phyloP scores from a whole-genome alignment of 495 filamentous ascomycete genomes.

The Friedmanniomyces endolithicus region DNA sequence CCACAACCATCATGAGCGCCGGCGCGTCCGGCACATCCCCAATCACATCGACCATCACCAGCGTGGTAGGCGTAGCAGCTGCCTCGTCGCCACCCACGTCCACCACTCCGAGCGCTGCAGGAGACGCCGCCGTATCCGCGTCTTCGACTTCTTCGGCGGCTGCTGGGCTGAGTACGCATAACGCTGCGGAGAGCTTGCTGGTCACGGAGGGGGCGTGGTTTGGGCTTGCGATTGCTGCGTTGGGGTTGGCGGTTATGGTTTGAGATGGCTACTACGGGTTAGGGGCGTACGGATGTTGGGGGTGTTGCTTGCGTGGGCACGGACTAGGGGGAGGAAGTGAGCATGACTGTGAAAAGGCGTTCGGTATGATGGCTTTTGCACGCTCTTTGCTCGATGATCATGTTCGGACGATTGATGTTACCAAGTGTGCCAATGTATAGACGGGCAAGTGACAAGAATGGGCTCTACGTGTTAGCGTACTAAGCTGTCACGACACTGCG shows the following conservation, averaged over 20 bases:
- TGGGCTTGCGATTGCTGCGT: conserved; percentile 1
- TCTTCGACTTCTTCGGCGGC: neutral
- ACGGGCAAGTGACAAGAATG: too few relatives aligned
- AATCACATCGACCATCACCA: neutral
- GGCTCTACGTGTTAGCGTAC: too few relatives aligned
- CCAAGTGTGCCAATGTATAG: neutral
- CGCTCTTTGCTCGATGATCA: neutral
- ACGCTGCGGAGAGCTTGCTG: neutral
- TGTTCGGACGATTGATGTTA: neutral
- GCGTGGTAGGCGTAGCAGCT: neutral
- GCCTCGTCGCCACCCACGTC: neutral
- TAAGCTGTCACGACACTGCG: too few relatives aligned
- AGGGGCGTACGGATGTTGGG: neutral
- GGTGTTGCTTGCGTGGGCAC: neutral
- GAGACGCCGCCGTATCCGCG: neutral
- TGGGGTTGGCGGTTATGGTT: conserved; percentile 1
- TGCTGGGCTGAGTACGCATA: neutral
- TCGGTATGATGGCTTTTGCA: neutral
- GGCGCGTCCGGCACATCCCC: neutral
- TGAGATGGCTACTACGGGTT: neutral
- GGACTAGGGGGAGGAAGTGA: neutral
- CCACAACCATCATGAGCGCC: neutral
- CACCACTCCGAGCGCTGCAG: neutral
- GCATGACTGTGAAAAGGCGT: neutral
- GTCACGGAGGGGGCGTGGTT: conserved; percentile 1